Conservation (phyloP, 176 grass and related monocot species). For the Lolium perenne region DNA sequence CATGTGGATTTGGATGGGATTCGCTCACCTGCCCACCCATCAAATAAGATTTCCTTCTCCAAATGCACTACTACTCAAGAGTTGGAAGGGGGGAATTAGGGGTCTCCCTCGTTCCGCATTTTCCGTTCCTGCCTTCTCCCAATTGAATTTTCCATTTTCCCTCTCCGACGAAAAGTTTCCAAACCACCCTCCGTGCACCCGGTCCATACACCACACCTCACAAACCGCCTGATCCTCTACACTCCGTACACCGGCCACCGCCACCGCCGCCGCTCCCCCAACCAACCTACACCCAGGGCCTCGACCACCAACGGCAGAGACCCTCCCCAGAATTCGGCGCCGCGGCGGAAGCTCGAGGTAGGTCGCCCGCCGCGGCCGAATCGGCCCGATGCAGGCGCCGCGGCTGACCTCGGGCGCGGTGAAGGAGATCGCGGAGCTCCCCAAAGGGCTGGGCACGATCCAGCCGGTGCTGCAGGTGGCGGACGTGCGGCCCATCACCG, state of each 20-base stretch:
- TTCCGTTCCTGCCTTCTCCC: too few relatives aligned
- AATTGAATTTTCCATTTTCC: slow-evolving; percentile 3
- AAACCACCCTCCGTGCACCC: neutral
- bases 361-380: neutral
- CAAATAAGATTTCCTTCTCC: too few relatives aligned
- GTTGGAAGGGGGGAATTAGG: too few relatives aligned
- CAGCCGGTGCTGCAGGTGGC: slow-evolving; percentile 81
- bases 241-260: neutral
- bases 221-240: neutral
- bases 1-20: too few relatives aligned
- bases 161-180: neutral
- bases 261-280: neutral
- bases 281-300: too few relatives aligned
- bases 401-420: slow-evolving; percentile 56
- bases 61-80: too few relatives aligned
- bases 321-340: neutral
- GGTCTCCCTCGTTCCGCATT: too few relatives aligned
- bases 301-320: neutral
- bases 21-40: too few relatives aligned
- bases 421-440: slow-evolving; percentile 51
- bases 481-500: slow-evolving; percentile 58
- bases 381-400: slow-evolving; percentile 29
- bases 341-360: neutral
- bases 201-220: neutral
- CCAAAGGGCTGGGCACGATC: slow-evolving; percentile 36